Evolutionary conservation across 2,329 filamentous ascomycete genomes (phyloP), one percentile per base, ranked within the genome.

Genomic region (Didymella pomorum): DNA sequence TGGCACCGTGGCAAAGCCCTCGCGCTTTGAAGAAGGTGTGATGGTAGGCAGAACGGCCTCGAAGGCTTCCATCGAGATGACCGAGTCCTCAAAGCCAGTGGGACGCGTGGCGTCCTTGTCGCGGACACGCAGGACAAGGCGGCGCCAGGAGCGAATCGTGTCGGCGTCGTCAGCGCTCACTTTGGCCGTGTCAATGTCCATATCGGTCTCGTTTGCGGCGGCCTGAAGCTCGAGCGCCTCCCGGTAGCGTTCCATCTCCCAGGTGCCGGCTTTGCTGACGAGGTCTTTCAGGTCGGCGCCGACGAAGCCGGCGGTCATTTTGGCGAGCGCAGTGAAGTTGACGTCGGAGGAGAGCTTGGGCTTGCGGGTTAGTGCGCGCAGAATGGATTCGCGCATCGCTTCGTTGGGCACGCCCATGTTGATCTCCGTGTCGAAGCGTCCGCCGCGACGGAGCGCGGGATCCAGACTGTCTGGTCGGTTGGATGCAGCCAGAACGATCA

Each of bases 1-100:
- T 8, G 95, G 95, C 43, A 98, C 92, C 0, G 92, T 95, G 12
- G 92, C 93, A 77, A 99, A 99, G 45, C 95, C 95, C 79, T 99
- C 94, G 48, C 93, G 88, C 75, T 94, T 93, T 6, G 90, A 90
- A 1, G 92, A 94, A 25, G 93, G 87, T 73, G 92, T 85, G 61
- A 97, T 86, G 57, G 86, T 85, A 10, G 90, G 86, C 3, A 97
- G 83, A 2, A 93, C 93, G 1, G 82, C 81, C 23, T 89, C 80
- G 76, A 98, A 95, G 63, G 96, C 79, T 75, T 81, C 77, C 80
- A 90, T 87, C 2, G 83, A 84, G 43, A 91, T 85, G 0, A 81
- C 79, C 12, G 86, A 80, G 12, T 81, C 73, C 59, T 86, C 80
- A 37, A 81, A 82, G 52, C 87, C 86, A 14, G 78, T 77, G 20